Evolutionary conservation across 441 rosid genomes (phyloP), one percentile per base, ranked within the genome.

Genomic region (Heliophila coronopifolia): DNA sequence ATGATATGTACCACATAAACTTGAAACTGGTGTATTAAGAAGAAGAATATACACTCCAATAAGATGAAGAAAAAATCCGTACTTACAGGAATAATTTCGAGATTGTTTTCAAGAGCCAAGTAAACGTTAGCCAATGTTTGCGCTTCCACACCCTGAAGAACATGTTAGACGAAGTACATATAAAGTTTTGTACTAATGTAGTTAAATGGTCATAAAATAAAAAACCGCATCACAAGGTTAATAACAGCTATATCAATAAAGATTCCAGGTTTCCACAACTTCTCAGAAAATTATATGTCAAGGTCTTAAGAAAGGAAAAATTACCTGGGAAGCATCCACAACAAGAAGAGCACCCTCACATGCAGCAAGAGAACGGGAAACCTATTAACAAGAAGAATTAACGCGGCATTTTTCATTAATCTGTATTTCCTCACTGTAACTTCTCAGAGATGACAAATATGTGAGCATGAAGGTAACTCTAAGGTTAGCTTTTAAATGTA

Each of bases 331-430:
- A 63, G 98, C 95, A 77, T 91, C 98, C 58, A 91, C 96, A 56
- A 91, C 94, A 57, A 91, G 87, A 50, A 91, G 93, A 60, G 98
- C 98, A 69, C 98, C 98, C 79, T 91, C 98, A 39, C 98, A 91
- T 20, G 96, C 98, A 55, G 98, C 98, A 72, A 91, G 96, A 43
- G 98, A 91, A 65, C 98, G 85, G 20, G 98, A 91, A 58, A 91
- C 98, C 98, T 90, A 67, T 39, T 26, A 9, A 44, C 19, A 31
- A 35, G 45, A 50, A n/a, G 9, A 16, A 27, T 18, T 1, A 39
- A 13, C 31, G 33, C n/a, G 7, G 26, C 31, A 49, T 43, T 43
- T 22, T 35, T 26, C 53, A 61, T 26, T n/a, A n/a, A n/a, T n/a
- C n/a, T n/a, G n/a, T n/a, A n/a, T n/a, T n/a, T n/a, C n/a, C n/a